These are phyloP conservation scores for Phaeoacremonium minimum DNA, from an alignment of 2,329 filamentous ascomycete genomes.

Conservation along the genomic window DNA sequence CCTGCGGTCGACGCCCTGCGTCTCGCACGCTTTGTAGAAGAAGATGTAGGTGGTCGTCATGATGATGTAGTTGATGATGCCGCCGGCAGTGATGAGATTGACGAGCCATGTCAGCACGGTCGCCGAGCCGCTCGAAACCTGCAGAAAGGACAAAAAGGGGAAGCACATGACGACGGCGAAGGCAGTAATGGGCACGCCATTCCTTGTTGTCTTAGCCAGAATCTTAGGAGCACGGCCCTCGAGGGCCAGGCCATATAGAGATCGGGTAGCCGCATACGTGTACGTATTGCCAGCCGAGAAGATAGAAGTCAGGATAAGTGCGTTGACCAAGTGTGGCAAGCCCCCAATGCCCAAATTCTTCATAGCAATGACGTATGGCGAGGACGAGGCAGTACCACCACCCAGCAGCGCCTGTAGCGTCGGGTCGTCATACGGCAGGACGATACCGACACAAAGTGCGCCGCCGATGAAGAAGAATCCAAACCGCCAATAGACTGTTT, in stretches of 20 bases:
- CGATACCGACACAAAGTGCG: conserved; percentile 60
- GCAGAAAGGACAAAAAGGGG: conserved; percentile 31
- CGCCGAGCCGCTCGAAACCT: conserved; percentile 6
- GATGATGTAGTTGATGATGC: conserved; percentile 59
- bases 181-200: conserved; percentile 58
- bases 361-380: conserved; percentile 62
- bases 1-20: conserved; percentile 27
- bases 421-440: conserved; percentile 61
- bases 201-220: conserved; percentile 53
- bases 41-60: conserved; percentile 11
- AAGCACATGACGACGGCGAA: conserved; percentile 50
- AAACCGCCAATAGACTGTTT: conserved; percentile 69
- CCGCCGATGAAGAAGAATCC: conserved; percentile 69
- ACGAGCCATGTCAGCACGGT: conserved; percentile 40
- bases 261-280: conserved; percentile 10
- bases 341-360: conserved; percentile 45
- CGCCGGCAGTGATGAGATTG: conserved; percentile 51
- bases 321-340: conserved; percentile 56
- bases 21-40: conserved; percentile 8
- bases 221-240: conserved; percentile 22
- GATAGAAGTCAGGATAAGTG: conserved; percentile 25
- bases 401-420: conserved; percentile 46
- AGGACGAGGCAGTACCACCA: conserved; percentile 47
- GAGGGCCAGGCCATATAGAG: conserved; percentile 9
- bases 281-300: conserved; percentile 12